phyloP scores from a whole-genome alignment of 345 rosid genomes.

The Angophora floribunda region DNA sequence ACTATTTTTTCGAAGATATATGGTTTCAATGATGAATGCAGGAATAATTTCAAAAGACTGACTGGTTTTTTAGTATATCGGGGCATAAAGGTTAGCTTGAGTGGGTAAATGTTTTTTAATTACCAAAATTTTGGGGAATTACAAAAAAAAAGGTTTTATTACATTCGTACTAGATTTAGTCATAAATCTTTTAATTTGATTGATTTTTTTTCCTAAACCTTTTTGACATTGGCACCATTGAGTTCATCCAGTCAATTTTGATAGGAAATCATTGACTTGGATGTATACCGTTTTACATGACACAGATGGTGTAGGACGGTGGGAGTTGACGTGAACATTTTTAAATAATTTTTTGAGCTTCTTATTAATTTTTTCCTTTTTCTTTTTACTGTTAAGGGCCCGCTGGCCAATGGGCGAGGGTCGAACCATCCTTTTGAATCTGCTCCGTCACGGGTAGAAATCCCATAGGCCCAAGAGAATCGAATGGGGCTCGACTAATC shows the following conservation, averaged over 20 bases:
- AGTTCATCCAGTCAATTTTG: neutral
- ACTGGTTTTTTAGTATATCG: no score
- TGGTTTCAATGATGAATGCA: no score
- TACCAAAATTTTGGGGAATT: neutral
- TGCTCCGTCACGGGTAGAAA: neutral
- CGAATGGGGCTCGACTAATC: neutral
- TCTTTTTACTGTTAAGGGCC: neutral
- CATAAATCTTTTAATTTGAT: fast-evolving
- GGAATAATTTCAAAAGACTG: no score
- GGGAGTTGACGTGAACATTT: no score
- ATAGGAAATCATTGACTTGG: no score
- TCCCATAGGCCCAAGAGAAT: neutral
- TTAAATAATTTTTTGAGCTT: neutral
- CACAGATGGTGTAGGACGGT: no score
- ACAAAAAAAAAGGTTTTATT: no score
- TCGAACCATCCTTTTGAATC: no score
- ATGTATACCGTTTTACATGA: fast-evolving
- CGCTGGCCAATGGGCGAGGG: neutral
- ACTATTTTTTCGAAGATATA: neutral
- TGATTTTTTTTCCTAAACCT: no score
- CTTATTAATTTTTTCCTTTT: no score
- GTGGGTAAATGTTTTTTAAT: neutral
- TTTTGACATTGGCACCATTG: fast-evolving
- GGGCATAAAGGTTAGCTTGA: neutral
- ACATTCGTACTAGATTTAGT: fast-evolving